phyloP scores from a whole-genome alignment of 2,329 filamentous ascomycete genomes.

The Aspergillus texensis region DNA sequence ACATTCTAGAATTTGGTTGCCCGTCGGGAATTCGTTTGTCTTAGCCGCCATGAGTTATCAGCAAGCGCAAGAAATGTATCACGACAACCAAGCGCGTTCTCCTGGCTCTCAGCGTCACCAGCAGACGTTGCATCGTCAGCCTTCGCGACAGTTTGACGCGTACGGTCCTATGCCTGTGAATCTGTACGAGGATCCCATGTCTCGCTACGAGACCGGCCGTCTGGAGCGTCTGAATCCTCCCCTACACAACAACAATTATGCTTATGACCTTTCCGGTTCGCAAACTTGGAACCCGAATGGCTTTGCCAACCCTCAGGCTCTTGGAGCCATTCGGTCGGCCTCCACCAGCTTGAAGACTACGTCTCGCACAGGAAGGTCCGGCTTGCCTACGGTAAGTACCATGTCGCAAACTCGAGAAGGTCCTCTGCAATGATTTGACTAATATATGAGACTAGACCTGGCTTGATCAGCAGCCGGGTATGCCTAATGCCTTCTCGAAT shows the following conservation, averaged over 20 bases:
- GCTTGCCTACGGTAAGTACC: conserved; percentile 72
- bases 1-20: conserved; percentile 33
- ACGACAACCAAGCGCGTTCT: conserved; percentile 73
- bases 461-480: conserved; percentile 60
- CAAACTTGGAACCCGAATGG: conserved; percentile 80
- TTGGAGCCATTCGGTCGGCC: conserved; percentile 65
- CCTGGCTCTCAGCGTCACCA: conserved; percentile 71
- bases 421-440: conserved; percentile 4
- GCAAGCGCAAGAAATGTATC: conserved; percentile 58
- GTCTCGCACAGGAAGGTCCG: conserved; percentile 54
- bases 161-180: conserved; percentile 68
- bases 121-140: conserved; percentile 68
- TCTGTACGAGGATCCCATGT: conserved; percentile 71
- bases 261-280: conserved; percentile 69
- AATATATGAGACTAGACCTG: conserved; percentile 54
- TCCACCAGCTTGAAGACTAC: conserved; percentile 59
- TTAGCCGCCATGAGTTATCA: conserved; percentile 41
- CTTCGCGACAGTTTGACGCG: conserved; percentile 77
- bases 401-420: neutral
- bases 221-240: conserved; percentile 62
- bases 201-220: conserved; percentile 58
- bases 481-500: conserved; percentile 50
- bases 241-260: conserved; percentile 61
- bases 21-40: conserved; percentile 27
- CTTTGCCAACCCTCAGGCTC: conserved; percentile 66